phyloP scores from a whole-genome alignment of 2,329 filamentous ascomycete species.

The Salinomyces thailandicus region DNA sequence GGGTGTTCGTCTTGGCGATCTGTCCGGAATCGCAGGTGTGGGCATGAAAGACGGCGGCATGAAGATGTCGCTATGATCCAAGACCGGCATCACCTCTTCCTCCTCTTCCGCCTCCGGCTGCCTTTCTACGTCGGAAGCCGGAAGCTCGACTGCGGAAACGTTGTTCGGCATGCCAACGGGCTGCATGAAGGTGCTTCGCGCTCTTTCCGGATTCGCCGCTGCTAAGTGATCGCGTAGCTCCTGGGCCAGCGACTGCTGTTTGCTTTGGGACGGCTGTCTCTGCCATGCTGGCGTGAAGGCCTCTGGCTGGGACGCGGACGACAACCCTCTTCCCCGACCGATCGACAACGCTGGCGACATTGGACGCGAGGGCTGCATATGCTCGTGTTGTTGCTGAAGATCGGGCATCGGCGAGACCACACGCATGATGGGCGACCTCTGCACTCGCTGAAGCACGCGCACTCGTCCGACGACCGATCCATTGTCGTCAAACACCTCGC shows the following conservation, averaged over 20 bases:
- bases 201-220: no score
- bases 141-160: constrained; percentile 4
- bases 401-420: not conserved
- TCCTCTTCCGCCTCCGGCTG: not conserved
- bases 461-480: constrained; percentile 35
- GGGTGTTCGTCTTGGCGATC: constrained; percentile 2
- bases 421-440: constrained; percentile 5
- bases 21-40: not conserved
- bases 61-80: constrained; percentile 14
- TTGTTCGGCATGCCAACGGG: constrained; percentile 4
- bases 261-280: constrained; percentile 1
- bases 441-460: constrained; percentile 6
- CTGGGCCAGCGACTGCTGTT: constrained; percentile 1
- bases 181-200: no score
- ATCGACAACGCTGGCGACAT: not conserved
- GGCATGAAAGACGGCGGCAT: constrained; percentile 6
- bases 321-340: not conserved
- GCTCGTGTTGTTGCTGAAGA: constrained; percentile 1
- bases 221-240: constrained; percentile 6
- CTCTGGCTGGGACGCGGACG: no score
- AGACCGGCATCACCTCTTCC: constrained; percentile 9
- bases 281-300: constrained; percentile 9
- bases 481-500: constrained; percentile 38
- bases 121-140: not conserved
- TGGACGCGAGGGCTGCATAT: not conserved